Conservation (phyloP, 2,329 filamentous ascomycete genomes). For the Orbilia oligospora region DNA sequence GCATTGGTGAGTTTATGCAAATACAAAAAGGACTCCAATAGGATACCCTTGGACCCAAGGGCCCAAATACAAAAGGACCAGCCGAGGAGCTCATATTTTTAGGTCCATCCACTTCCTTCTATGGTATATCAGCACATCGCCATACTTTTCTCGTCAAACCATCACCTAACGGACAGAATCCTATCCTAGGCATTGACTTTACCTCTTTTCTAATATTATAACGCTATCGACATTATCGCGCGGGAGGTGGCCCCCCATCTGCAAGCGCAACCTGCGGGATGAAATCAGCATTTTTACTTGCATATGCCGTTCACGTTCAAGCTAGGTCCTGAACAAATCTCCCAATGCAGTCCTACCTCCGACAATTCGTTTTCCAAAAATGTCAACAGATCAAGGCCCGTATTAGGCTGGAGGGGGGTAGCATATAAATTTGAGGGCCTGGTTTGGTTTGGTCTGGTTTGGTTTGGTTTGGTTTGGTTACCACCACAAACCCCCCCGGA, state of each 20-base stretch:
- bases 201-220: not conserved
- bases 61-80: conserved; percentile 31
- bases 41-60: not conserved
- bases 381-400: conserved; percentile 26
- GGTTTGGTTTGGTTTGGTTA: no score
- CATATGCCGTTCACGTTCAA: not conserved
- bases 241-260: conserved; percentile 20
- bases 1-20: conserved; percentile 29
- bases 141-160: conserved; percentile 14
- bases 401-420: conserved; percentile 31
- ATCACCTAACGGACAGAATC: not conserved
- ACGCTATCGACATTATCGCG: conserved; percentile 10
- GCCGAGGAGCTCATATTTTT: conserved; percentile 42
- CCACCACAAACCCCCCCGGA: not conserved
- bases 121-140: not conserved
- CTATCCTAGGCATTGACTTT: not conserved
- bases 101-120: conserved; percentile 27
- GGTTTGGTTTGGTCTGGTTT: not conserved
- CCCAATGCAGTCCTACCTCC: conserved; percentile 8
- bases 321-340: conserved; percentile 15
- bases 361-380: conserved; percentile 21
- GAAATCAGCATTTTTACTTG: conserved; percentile 25
- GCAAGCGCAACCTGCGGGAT: conserved; percentile 38
- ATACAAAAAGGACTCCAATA: not conserved
- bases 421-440: not conserved